Percentiles rank a stretch among this genome's conserved stretches.
phyloP scores from a whole-genome alignment of 108 stramenopile genomes.

The Nitzschia palea region DNA sequence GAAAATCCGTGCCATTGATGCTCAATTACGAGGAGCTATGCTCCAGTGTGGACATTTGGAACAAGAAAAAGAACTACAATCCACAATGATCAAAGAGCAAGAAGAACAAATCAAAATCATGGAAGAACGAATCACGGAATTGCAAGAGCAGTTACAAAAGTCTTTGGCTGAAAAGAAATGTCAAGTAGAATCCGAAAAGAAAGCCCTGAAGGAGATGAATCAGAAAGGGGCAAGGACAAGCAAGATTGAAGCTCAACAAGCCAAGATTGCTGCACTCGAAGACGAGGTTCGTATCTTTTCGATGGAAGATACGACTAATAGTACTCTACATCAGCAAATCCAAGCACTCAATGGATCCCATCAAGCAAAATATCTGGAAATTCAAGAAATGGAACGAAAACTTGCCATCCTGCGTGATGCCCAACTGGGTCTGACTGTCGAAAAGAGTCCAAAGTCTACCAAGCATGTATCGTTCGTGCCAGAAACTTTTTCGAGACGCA shows the following conservation, averaged over 20 bases:
- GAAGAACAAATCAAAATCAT: slow-evolving; percentile 22
- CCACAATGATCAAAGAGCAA: slow-evolving; percentile 19
- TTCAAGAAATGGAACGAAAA: slow-evolving; percentile 17
- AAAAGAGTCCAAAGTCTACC: background rate
- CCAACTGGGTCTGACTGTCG: background rate
- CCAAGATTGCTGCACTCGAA: slow-evolving; percentile 10
- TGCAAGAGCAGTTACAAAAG: background rate
- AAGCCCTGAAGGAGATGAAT: slow-evolving; percentile 7
- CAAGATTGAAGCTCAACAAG: slow-evolving; percentile 5
- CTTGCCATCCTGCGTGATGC: slow-evolving; percentile 10
- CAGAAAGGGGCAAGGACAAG: background rate
- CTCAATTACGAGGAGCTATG: slow-evolving; percentile 18
- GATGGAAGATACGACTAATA: background rate
- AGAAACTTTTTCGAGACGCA: background rate
- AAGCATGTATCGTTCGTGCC: slow-evolving; percentile 1
- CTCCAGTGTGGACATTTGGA: slow-evolving; percentile 18
- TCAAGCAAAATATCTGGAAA: slow-evolving; percentile 25
- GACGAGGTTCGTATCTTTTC: slow-evolving; percentile 8
- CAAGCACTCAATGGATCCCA: slow-evolving; percentile 4
- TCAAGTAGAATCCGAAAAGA: background rate
- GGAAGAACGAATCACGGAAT: slow-evolving; percentile 17
- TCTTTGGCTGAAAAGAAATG: background rate
- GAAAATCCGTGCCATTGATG: slow-evolving; percentile 28
- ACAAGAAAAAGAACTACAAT: slow-evolving; percentile 17
- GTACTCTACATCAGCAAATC: background rate